Conservation (phyloP, 1,139 yeast species). For the Magnusiomyces ingens region DNA sequence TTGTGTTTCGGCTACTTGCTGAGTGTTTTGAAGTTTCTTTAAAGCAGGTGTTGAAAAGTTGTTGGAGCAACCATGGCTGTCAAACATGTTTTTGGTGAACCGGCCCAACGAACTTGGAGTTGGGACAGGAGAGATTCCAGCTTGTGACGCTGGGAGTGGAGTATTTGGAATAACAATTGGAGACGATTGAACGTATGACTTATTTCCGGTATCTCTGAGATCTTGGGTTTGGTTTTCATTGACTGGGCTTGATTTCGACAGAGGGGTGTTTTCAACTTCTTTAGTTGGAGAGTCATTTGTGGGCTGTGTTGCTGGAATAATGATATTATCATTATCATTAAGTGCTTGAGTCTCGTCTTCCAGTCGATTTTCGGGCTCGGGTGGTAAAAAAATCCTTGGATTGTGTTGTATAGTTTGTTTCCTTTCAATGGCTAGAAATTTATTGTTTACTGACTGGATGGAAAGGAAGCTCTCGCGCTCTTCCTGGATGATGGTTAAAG, state of each 20-base stretch:
- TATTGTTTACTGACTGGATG: no score
- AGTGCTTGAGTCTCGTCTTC: neutral
- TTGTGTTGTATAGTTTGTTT: no score
- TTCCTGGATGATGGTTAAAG: neutral
- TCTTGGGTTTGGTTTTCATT: neutral
- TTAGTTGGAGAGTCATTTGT: neutral
- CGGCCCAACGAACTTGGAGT: neutral
- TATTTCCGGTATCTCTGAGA: neutral
- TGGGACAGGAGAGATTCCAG: neutral
- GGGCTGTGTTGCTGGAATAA: neutral
- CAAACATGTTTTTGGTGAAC: neutral
- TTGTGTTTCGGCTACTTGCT: neutral
- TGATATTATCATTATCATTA: neutral
- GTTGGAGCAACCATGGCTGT: neutral
- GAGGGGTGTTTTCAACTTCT: neutral
- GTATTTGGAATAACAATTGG: neutral
- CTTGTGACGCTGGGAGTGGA: neutral
- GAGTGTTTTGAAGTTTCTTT: neutral
- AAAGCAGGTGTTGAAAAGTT: neutral
- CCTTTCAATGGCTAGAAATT: no score
- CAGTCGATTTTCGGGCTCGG: no score
- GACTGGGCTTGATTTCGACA: neutral
- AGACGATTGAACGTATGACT: neutral
- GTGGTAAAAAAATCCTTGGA: no score
- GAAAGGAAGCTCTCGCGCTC: neutral